Evolutionary conservation across 805 yeast species (phyloP), one percentile per base, ranked within the genome.

Genomic region (Teunomyces lycoperdinae): DNA sequence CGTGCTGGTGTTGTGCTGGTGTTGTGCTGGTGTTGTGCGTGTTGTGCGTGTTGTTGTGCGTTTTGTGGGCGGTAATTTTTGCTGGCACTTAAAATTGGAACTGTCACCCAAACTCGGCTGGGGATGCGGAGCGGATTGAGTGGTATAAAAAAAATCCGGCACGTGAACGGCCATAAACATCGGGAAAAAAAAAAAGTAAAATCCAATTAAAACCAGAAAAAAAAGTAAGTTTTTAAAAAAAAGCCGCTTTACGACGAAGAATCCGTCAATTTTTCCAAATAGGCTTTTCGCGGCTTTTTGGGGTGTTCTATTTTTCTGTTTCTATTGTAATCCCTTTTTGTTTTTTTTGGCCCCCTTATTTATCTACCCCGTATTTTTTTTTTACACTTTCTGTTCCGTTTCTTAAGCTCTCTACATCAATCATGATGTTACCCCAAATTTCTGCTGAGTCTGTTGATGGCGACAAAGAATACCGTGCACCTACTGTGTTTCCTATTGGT

Each of bases 401-500:
- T 9, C n/a, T 14, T 7, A 34, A 34, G 16, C 5, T 32, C 14
- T 13, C 11, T 2, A 34, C 17, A 5, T 38, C 7, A 20, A 24
- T 7, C 9, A 38, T 38, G 41, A 24, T n/a, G 30, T 32, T 67
- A 20, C 76, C 76, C 2, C 42, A 26, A 0, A 64, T 71, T 9
- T 49, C 49, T 30, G 53, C 47, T 6, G 51, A 58, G 31, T 61
- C 73, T 1, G 49, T 47, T 3, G 66, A 61, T 33, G 74, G 73
- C 2, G 72, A 67, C 48, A 30, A 39, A 11, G 29, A 64, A 50
- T 71, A 71, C 49, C 57, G 46, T 29, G 60, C 73, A 0, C 77
- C 76, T 4, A 54, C 48, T 2, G 52, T 58, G 17, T 72, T 71
- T 56, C 77, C 77, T 8, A 63, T 72, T 43, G 77, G 77, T 0